A percentile compares a stretch with the other conserved stretches of the same genome.
These are phyloP conservation scores for Elongisporangium prolatum DNA, from an alignment of 352 stramenopile species.

Conservation along the genomic window DNA sequence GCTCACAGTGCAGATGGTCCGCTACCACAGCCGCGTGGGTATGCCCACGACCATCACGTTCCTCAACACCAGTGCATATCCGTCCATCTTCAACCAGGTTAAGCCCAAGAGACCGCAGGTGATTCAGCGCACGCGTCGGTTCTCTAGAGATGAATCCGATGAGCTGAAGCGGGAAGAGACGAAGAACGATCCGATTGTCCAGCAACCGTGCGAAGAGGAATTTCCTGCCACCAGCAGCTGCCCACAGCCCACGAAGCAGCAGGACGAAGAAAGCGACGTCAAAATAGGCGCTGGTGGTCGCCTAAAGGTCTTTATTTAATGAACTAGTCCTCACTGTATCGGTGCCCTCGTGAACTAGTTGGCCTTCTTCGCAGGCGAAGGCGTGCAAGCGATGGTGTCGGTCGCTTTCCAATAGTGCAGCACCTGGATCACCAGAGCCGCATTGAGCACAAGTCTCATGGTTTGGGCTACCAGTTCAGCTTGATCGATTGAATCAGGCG, in stretches of 20 bases:
- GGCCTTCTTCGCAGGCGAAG: background rate
- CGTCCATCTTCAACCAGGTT: constrained; percentile 57
- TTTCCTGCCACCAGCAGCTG: constrained; percentile 8
- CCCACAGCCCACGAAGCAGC: constrained; percentile 14
- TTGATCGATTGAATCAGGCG: background rate
- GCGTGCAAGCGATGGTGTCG: background rate
- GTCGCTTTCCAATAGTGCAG: background rate
- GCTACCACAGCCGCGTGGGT: constrained; percentile 60
- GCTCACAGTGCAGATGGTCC: constrained; percentile 62
- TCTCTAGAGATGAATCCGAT: background rate
- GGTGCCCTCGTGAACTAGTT: background rate
- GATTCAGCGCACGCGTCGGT: background rate
- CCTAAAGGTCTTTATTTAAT: background rate
- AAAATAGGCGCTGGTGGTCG: background rate
- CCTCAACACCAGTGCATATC: constrained; percentile 61
- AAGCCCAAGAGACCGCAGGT: constrained; percentile 30
- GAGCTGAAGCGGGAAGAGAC: constrained; percentile 1
- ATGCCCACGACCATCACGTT: constrained; percentile 80
- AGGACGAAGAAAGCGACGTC: constrained; percentile 7
- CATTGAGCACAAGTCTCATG: background rate
- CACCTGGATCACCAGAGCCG: background rate
- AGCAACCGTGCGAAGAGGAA: background rate
- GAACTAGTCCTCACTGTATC: no score
- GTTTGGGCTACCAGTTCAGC: background rate
- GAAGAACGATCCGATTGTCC: background rate